Percentiles rank a stretch among this genome's conserved stretches.
Conservation (phyloP, 78 protist species). For the Dictyostelium citrinum region DNA sequence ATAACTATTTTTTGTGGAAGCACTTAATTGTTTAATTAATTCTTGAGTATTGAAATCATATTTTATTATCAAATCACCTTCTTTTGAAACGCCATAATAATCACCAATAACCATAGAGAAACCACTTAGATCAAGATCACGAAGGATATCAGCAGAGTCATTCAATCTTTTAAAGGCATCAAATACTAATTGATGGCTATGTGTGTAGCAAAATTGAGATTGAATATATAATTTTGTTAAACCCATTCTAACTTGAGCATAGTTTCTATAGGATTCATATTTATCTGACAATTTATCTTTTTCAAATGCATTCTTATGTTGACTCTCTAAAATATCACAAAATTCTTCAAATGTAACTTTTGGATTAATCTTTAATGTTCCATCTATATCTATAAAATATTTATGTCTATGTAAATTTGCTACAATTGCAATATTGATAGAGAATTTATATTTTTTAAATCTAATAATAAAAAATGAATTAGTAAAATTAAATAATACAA, state of each 20-base stretch:
- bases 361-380: slow-evolving; percentile 31
- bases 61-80: slow-evolving; percentile 35
- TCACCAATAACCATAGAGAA: slow-evolving; percentile 30
- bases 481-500: no score
- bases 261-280: slow-evolving; percentile 40
- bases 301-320: background rate
- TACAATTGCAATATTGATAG: background rate
- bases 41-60: slow-evolving; percentile 48
- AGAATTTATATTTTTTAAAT: background rate
- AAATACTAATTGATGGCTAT: slow-evolving; percentile 22
- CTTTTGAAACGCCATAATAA: slow-evolving; percentile 31
- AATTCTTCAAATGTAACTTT: slow-evolving; percentile 14
- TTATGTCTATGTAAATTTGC: slow-evolving; percentile 32
- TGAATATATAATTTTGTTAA: slow-evolving; percentile 2
- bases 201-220: background rate
- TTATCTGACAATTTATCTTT: background rate
- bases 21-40: slow-evolving; percentile 23
- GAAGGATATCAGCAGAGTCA: slow-evolving; percentile 32
- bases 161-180: slow-evolving; percentile 46
- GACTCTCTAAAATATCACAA: slow-evolving; percentile 10
- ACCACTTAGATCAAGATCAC: slow-evolving; percentile 45
- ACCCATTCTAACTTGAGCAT: slow-evolving; percentile 64
- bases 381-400: slow-evolving; percentile 42
- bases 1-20: background rate
- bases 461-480: no score